Evolutionary conservation across 768 basidiomycete genomes (phyloP), one percentile per base, ranked within the genome.

Genomic region (Mycena latifolia): DNA sequence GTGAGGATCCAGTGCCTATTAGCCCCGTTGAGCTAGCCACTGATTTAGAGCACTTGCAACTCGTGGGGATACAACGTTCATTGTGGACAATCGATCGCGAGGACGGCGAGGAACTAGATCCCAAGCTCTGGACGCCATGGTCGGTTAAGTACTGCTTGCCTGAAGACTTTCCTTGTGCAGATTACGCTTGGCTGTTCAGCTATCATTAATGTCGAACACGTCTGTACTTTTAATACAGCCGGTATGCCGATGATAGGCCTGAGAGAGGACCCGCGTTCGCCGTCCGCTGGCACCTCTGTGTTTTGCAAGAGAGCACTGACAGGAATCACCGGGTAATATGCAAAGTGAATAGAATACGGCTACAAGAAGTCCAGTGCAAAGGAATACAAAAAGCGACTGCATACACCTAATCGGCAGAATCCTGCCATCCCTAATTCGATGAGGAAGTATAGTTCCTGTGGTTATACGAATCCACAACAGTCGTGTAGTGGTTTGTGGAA

Each of bases 141-240:
- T 79, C 72, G 65, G 76, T 80, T 57, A 81, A 80, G 68, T 82
- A 78, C 61, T 77, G 76, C 58, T 70, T 76, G 10, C 78, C 78
- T 47, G 80, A 79, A 50, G 82, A 82, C 61, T 82, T 83, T 60
- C 51, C 69, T 1, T 74, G 70, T 63, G 50, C 61, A 6, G 82
- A 82, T 64, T 73, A 81, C 51, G 76, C 77, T 39, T 83, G 82
- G 82, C 71, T 83, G 48, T 79, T 81, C 73, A 75, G 77, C 63
- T 80, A 81, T 29, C 69, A 70, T 61, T 70, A 51, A 61, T 10
- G 8, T 35, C 14, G 8, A 35, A 14, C 33, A 35, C 14, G 6
- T 35, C 14, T 14, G 8, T 14, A 35, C 14, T 14, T 35, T 35
- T n/a, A n/a, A n/a, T n/a, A n/a, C n/a, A n/a, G n/a, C n/a, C n/a